These are phyloP conservation scores for Spirogloea muscicola DNA, from an alignment of 139 green algal genomes.

Conservation along the genomic window DNA sequence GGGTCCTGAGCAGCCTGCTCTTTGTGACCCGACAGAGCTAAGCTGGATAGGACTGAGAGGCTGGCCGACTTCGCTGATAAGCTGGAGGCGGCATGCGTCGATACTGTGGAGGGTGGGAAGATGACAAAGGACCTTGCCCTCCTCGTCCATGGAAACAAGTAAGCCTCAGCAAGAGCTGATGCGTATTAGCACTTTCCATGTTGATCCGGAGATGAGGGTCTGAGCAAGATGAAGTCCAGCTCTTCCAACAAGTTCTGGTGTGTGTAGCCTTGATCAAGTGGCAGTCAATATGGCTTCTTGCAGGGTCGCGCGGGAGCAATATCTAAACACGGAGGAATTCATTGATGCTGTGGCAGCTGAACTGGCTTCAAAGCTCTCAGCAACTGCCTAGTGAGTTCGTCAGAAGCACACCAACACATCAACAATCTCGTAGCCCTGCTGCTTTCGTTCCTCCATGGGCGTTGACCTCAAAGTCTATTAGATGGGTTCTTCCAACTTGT, in stretches of 20 bases:
- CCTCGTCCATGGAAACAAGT: constrained; percentile 74
- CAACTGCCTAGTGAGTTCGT: too few species aligned
- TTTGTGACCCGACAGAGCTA: constrained; percentile 59
- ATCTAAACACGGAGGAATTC: constrained; percentile 87
- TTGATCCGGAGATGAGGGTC: neutral
- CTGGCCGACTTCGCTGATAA: constrained; percentile 70
- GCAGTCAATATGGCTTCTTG: neutral
- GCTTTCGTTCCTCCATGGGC: too few species aligned
- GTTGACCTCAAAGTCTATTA: too few species aligned
- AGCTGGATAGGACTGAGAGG: constrained; percentile 79
- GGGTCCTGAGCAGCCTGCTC: neutral
- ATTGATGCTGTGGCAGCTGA: constrained; percentile 64
- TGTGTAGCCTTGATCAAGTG: neutral
- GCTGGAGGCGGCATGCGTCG: constrained; percentile 76
- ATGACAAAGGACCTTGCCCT: constrained; percentile 93
- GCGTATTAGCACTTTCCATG: neutral
- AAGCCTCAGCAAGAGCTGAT: neutral
- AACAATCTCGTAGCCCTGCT: too few species aligned
- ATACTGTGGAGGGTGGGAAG: constrained; percentile 75
- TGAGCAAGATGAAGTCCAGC: neutral
- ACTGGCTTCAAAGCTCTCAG: constrained; percentile 33
- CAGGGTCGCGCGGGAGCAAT: constrained; percentile 69
- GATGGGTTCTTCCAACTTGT: too few species aligned
- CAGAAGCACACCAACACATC: too few species aligned
- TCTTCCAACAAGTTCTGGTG: neutral